Base-by-base conservation (phyloP, 164 flowering plant species). In the Litsea cubeba region DNA sequence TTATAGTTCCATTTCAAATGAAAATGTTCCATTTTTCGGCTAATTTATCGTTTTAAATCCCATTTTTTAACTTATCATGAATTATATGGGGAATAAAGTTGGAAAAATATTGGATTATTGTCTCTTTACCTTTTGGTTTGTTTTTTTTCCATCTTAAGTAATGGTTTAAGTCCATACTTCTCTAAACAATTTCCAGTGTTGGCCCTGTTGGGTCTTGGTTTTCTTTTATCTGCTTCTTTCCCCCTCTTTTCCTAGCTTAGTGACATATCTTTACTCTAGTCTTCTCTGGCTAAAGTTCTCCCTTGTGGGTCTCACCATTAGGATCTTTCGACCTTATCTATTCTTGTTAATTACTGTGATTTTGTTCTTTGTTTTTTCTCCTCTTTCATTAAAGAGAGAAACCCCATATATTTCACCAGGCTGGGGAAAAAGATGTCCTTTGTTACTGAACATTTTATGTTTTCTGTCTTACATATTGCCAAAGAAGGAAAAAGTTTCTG, bases 11-110 rank as follows among this genome's bases (percentile, higher is more conserved):
- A 82, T 89, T 74, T 79, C 89, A n/a, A 84, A 77, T 75, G 89
- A 92, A 58, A 87, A 87, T 76, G 82, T 83, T 73, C 72, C 89
- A 24, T 92, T 81, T 79, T 90, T 89, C 73, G 88, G 85, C 75
- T 90, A 78, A 40, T 66, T 77, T 51, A 20, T 26, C 28, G 40
- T 23, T 40, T 49, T 7, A 20, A 57, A 24, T 65, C 71, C 14
- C 73, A 80, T 68, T 67, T 68, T 67, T 71, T 49, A 35, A n/a
- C n/a, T 10, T 49, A 70, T 50, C 71, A 62, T 28, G 65, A 68
- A 75, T 66, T 68, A 58, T 71, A 63, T 49, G 60, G 75, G 75
- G 28, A 75, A 74, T 74, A 78, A 71, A 51, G 30, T 40, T 24
- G 70, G 49, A 72, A 67, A 70, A 70, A 70, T 70, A 70, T 70